Base-by-base conservation (phyloP, 345 rosid species). In the Euclidium syriacum region DNA sequence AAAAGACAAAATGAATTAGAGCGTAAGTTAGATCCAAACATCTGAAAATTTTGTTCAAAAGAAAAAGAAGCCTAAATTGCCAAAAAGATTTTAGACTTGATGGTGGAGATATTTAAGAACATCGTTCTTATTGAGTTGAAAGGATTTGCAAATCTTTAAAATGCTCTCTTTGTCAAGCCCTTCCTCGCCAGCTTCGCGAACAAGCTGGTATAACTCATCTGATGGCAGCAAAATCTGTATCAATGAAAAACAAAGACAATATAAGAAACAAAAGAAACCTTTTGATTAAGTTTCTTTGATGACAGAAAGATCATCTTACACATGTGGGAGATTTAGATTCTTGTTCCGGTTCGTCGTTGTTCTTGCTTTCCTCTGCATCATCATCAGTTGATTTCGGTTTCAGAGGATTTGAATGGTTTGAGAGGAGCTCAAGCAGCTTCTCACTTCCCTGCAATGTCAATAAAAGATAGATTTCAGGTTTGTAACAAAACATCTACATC, bases 341-440 rank as follows among this genome's bases (percentile, higher is more conserved):
- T 34, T 42, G 53, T 65, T 57, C 39, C 2, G 4, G 50, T 8
- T 47, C 27, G 3, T 55, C 32, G 41, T 30, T 52, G 26, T 40
- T 52, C 10, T 62, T 54, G 69, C 54, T 61, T 27, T 61, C 29
- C 50, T 60, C 53, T 62, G 39, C 29, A 39, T 60, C 65, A 14
- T 18, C 24, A 47, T 54, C 65, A 49, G 68, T 46, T 55, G 20
- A 6, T 30, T 40, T 49, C 15, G 48, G 42, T 49, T 63, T 73
- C 49, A 64, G 64, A 16, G 68, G 54, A 34, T 52, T 35, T 18
- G 95, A 75, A 39, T 55, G 24, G 73, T 85, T 74, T 0, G 90
- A 83, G 64, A 87, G 80, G 42, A 90, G 77, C 34, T 84, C 51
- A 44, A 94, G 88, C 26, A 94, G 96, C 73, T 84, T 90, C 83